These are phyloP conservation scores for Brassica incana DNA, from an alignment of 345 rosid species.

Conservation along the genomic window DNA sequence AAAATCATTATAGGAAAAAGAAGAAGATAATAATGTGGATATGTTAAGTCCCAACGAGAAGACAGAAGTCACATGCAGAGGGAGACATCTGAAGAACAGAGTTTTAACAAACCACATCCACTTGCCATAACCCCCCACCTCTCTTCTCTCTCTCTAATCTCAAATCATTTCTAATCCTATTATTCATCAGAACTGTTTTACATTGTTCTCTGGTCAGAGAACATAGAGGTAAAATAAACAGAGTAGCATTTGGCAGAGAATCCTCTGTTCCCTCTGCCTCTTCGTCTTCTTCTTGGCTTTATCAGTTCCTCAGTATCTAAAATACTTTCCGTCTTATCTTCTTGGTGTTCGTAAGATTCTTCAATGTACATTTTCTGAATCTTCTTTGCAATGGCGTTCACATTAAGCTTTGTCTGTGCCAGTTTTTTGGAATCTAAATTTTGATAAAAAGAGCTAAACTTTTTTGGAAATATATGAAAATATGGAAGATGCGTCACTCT, in stretches of 20 bases:
- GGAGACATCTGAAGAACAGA: constrained; percentile 44
- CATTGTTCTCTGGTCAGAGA: constrained; percentile 34
- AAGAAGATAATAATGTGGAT: constrained; percentile 17
- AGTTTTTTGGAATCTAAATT: constrained; percentile 22
- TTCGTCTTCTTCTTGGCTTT: constrained; percentile 28
- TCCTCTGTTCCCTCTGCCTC: constrained; percentile 27
- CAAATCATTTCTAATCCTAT: constrained; percentile 10
- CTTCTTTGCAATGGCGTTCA: constrained; percentile 30
- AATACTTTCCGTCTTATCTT: constrained; percentile 5
- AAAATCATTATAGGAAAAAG: background rate
- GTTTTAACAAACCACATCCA: constrained; percentile 49
- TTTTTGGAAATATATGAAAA: constrained; percentile 34
- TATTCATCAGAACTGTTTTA: constrained; percentile 17
- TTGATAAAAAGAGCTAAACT: background rate
- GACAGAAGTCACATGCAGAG: constrained; percentile 61
- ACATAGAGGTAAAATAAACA: constrained; percentile 16
- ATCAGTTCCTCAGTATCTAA: constrained; percentile 6
- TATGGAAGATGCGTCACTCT: constrained; percentile 45
- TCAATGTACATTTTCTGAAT: constrained; percentile 27
- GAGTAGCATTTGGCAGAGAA: constrained; percentile 33
- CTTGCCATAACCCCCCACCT: constrained; percentile 48
- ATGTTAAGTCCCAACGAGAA: constrained; percentile 5
- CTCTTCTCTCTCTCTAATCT: constrained; percentile 9
- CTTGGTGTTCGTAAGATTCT: constrained; percentile 5
- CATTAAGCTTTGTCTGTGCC: constrained; percentile 28